Conservation (phyloP, 805 yeast genomes). For the Ogataea henricii region DNA sequence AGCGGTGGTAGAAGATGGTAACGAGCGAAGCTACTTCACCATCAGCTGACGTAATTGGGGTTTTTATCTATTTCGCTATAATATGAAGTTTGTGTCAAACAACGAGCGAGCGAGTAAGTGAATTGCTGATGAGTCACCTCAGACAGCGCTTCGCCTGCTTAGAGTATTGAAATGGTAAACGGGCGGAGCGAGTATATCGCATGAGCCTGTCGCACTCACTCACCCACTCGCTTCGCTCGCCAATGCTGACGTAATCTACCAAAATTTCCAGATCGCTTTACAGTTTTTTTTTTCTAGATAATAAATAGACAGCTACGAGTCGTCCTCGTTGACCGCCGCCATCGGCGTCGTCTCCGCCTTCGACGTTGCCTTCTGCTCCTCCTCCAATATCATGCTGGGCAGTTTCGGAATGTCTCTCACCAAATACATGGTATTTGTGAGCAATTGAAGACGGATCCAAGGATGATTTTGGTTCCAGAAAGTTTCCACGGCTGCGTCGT, state of each 20-base stretch:
- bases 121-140: too few relatives aligned
- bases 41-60: not conserved
- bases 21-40: not conserved
- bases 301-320: not conserved
- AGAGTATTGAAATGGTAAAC: too few relatives aligned
- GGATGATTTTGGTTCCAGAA: slow-evolving; percentile 25
- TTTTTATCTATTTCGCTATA: not conserved
- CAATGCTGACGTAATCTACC: too few relatives aligned
- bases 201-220: not conserved
- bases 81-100: too few relatives aligned
- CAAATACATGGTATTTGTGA: slow-evolving; percentile 21
- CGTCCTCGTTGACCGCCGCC: not conserved
- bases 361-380: too few relatives aligned
- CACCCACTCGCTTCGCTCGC: not conserved
- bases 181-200: too few relatives aligned
- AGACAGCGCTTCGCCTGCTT: too few relatives aligned
- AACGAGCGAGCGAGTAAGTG: too few relatives aligned
- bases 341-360: not conserved
- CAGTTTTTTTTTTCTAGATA: not conserved
- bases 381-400: slow-evolving; percentile 5
- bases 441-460: slow-evolving; percentile 20
- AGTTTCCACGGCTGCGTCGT: slow-evolving; percentile 12
- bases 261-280: too few relatives aligned
- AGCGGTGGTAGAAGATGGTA: slow-evolving; percentile 38
- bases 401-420: slow-evolving; percentile 20